These are phyloP conservation scores for Chloridella minuta DNA, from an alignment of 352 stramenopile species.

Conservation along the genomic window DNA sequence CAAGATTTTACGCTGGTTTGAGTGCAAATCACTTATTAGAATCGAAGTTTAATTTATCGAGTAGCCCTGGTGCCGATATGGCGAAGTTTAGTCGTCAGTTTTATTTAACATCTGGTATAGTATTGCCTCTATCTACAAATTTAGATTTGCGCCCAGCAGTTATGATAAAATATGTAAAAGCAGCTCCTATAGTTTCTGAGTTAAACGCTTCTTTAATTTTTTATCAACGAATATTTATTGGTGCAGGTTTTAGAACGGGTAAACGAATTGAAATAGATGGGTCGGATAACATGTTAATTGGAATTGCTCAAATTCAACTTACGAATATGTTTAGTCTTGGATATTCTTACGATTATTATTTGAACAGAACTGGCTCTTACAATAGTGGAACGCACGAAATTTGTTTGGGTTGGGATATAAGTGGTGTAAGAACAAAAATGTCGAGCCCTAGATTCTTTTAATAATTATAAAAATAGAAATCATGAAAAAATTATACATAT, in stretches of 20 bases:
- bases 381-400: background rate
- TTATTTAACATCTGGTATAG: background rate
- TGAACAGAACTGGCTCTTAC: background rate
- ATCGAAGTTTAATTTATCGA: background rate
- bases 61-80: background rate
- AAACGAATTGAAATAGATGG: no score
- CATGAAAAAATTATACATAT: background rate
- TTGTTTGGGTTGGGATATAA: background rate
- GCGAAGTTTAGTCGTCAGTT: background rate
- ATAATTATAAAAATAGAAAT: background rate
- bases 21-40: background rate
- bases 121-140: background rate
- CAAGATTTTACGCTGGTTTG: background rate
- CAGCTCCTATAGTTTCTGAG: background rate
- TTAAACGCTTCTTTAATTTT: background rate
- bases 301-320: no score
- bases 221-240: background rate
- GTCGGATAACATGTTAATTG: background rate
- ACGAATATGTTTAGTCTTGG: background rate
- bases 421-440: background rate
- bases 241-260: background rate
- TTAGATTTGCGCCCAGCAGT: background rate
- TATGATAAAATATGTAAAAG: background rate
- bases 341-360: background rate
- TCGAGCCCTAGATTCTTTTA: background rate